Percentiles rank a stretch among this genome's conserved stretches.
Evolutionary conservation across 139 green algal species (phyloP).

Genomic region (Coccomyxa sp.): DNA sequence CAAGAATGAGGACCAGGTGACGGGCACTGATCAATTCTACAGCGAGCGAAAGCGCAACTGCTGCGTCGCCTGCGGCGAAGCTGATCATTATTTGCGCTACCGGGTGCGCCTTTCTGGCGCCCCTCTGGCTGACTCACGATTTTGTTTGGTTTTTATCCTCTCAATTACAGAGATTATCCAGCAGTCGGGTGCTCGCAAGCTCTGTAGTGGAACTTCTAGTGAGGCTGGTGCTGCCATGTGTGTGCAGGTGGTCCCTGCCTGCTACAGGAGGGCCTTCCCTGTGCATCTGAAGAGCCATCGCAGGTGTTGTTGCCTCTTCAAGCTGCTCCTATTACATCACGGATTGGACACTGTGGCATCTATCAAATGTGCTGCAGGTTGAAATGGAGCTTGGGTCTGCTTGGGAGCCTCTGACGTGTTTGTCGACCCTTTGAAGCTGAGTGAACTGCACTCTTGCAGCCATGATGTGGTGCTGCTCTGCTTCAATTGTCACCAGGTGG

Average conservation of each 20-base stretch:
- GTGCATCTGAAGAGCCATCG: slow-evolving; percentile 69
- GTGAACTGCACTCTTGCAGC: too few species aligned
- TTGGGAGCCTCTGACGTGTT: too few species aligned
- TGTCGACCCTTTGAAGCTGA: too few species aligned
- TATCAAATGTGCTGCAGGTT: too few species aligned
- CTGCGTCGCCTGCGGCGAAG: slow-evolving; percentile 69
- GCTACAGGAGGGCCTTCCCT: slow-evolving; percentile 69
- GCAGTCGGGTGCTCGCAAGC: too few species aligned
- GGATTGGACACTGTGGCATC: too few species aligned
- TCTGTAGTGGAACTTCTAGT: too few species aligned
- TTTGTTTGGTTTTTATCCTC: background rate
- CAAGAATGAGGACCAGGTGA: slow-evolving; percentile 58
- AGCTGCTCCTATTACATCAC: too few species aligned
- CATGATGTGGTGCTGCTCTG: slow-evolving; percentile 87
- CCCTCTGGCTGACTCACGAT: background rate
- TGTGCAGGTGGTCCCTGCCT: slow-evolving; percentile 50
- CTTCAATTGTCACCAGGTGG: slow-evolving; percentile 51
- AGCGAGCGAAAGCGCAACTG: slow-evolving; percentile 50
- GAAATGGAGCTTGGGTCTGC: too few species aligned
- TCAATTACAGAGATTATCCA: too few species aligned
- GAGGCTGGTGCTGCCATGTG: too few species aligned
- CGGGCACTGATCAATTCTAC: slow-evolving; percentile 61
- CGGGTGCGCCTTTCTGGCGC: background rate
- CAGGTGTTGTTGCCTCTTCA: too few species aligned
- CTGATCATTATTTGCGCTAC: slow-evolving; percentile 63